Evolutionary conservation across 2,329 filamentous ascomycete genomes (phyloP).

Genomic region (Xylariaceae sp.): DNA sequence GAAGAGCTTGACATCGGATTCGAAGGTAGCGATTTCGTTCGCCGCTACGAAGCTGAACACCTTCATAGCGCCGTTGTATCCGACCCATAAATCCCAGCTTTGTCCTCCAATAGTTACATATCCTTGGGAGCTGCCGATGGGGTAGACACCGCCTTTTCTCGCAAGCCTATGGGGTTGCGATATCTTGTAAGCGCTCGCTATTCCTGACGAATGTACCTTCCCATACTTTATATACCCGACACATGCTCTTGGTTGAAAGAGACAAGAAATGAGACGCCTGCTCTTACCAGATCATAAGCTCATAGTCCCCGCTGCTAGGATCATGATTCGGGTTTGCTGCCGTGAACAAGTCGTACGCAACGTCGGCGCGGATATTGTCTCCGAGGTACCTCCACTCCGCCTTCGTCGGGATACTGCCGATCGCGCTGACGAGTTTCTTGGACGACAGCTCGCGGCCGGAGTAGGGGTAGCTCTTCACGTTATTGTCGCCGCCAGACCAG

Average conservation of each 20-base stretch:
- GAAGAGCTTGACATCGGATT: constrained; percentile 25
- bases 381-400: constrained; percentile 25
- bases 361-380: constrained; percentile 26
- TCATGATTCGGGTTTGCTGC: constrained; percentile 26
- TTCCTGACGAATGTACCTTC: neutral
- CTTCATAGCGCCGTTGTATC: constrained; percentile 28
- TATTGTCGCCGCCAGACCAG: constrained; percentile 27
- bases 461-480: constrained; percentile 29
- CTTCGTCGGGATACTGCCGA: constrained; percentile 29
- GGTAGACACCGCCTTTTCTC: constrained; percentile 14
- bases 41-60: constrained; percentile 29
- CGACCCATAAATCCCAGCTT: constrained; percentile 24
- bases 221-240: too few relatives aligned
- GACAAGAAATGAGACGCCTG: neutral
- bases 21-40: constrained; percentile 16
- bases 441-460: constrained; percentile 17
- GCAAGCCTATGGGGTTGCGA: constrained; percentile 22
- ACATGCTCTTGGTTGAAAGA: too few relatives aligned
- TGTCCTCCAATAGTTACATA: constrained; percentile 17
- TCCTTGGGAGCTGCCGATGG: constrained; percentile 24
- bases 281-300: constrained; percentile 31
- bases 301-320: constrained; percentile 25
- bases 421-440: constrained; percentile 26
- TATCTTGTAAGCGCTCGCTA: neutral
- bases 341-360: constrained; percentile 30